Evolutionary conservation across 352 stramenopile species (phyloP).

Genomic region (Globisporangium canariense): DNA sequence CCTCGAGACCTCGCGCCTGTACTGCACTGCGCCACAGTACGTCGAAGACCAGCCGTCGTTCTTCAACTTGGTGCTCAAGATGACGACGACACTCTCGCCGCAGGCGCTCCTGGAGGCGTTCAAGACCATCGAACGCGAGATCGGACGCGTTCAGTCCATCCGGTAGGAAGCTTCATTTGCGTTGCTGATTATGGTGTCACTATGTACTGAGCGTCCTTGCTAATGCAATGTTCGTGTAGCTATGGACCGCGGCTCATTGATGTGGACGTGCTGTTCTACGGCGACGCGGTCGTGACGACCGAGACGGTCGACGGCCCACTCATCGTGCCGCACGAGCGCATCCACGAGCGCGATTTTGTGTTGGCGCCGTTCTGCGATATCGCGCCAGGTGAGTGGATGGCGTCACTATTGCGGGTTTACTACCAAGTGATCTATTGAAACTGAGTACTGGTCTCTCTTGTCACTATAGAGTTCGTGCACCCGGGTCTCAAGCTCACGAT

Average conservation of each 20-base stretch:
- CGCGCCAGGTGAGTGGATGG: slow-evolving; percentile 30
- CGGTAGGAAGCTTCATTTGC: slow-evolving; percentile 22
- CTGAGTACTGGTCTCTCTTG: background rate
- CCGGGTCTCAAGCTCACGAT: slow-evolving; percentile 77
- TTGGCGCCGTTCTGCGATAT: slow-evolving; percentile 94
- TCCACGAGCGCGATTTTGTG: slow-evolving; percentile 97
- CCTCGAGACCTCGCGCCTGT: slow-evolving; percentile 88
- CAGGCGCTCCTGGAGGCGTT: slow-evolving; percentile 74
- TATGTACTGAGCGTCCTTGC: background rate
- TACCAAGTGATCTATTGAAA: background rate
- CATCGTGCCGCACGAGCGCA: slow-evolving; percentile 92
- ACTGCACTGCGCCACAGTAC: slow-evolving; percentile 93
- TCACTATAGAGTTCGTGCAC: slow-evolving; percentile 59
- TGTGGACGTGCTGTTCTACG: slow-evolving; percentile 95
- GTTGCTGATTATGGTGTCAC: background rate
- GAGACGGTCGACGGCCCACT: slow-evolving; percentile 73
- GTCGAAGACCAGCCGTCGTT: slow-evolving; percentile 94
- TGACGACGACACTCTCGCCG: slow-evolving; percentile 82
- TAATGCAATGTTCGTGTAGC: slow-evolving; percentile 20
- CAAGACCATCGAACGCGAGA: slow-evolving; percentile 88
- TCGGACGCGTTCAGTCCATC: slow-evolving; percentile 78
- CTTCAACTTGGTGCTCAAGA: slow-evolving; percentile 90
- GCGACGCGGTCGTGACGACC: slow-evolving; percentile 60
- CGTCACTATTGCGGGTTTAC: background rate
- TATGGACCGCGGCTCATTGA: slow-evolving; percentile 94